These are phyloP conservation scores for Curvularia verruculosa DNA, from an alignment of 2,329 filamentous ascomycete genomes.

Conservation along the genomic window DNA sequence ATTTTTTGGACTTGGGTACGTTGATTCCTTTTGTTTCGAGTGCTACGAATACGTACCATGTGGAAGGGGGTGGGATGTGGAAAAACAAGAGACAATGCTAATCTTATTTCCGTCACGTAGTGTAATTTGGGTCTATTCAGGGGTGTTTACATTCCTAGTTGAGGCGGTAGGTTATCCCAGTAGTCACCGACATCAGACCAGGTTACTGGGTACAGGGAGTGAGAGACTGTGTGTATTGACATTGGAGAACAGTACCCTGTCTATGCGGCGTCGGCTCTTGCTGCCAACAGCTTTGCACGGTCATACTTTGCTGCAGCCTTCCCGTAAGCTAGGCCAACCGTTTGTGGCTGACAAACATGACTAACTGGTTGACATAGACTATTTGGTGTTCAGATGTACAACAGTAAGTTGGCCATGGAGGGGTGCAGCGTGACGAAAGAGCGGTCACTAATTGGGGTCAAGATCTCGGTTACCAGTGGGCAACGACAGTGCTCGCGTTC, in stretches of 20 bases:
- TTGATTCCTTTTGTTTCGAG: slow-evolving; percentile 16
- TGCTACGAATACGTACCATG: slow-evolving; percentile 26
- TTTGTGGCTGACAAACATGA: slow-evolving; percentile 5
- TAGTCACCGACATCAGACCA: slow-evolving; percentile 30
- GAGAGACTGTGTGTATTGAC: too few species aligned
- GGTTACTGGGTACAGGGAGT: slow-evolving; percentile 18
- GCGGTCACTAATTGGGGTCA: slow-evolving; percentile 53
- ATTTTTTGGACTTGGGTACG: slow-evolving; percentile 55
- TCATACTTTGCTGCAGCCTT: slow-evolving; percentile 57
- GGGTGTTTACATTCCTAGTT: slow-evolving; percentile 88
- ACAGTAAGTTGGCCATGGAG: slow-evolving; percentile 52
- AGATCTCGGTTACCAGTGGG: slow-evolving; percentile 59
- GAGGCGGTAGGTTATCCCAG: slow-evolving; percentile 54
- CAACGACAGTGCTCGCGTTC: slow-evolving; percentile 55
- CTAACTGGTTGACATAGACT: slow-evolving; percentile 14
- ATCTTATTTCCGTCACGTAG: slow-evolving; percentile 53
- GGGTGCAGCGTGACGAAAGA: slow-evolving; percentile 41
- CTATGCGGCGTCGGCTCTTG: slow-evolving; percentile 58
- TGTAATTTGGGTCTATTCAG: slow-evolving; percentile 77
- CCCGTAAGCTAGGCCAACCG: slow-evolving; percentile 36
- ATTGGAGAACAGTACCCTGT: slow-evolving; percentile 52
- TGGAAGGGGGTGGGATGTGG: too few species aligned
- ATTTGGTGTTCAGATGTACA: slow-evolving; percentile 60
- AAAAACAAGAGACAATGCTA: slow-evolving; percentile 44
- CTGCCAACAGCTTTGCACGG: slow-evolving; percentile 58